Base-by-base conservation (phyloP, 768 basidiomycete species). In the Auriscalpium vulgare region DNA sequence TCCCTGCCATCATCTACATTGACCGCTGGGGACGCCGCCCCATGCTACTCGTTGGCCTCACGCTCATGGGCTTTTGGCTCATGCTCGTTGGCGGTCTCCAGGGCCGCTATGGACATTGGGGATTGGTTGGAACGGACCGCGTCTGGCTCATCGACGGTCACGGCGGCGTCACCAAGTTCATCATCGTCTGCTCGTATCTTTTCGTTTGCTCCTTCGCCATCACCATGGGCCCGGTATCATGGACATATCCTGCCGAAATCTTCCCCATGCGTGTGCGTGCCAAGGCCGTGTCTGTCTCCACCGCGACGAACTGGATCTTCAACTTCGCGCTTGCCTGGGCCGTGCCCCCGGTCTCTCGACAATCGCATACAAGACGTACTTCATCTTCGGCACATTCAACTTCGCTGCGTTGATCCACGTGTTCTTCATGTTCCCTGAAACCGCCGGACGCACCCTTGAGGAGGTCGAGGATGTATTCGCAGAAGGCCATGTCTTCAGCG, bases 1-100 rank as follows among this genome's bases (percentile, higher is more conserved):
- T 79, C 34, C 77, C 77, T 9, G 77, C 77, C 2, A 76, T 80
- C 61, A 59, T 78, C 63, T 88, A 81, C 71, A 86, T 88, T 62
- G 88, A 91, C 67, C 77, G 74, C 68, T 88, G 86, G 85, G 88
- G 88, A 56, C 85, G 88, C 43, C 78, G 87, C 17, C 87, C 88
- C 7, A 84, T 89, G 75, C 73, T 91, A 2, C 72, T 91, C 56
- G 70, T 70, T 51, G 88, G 85, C 37, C 79, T 82, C 3, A 68
- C 81, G 3, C 65, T 81, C 56, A 87, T 90, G 88, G 84, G 84
- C 50, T 82, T 85, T 75, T 90, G 79, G 76, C 78, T 90, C 61
- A 84, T 75, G 74, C 79, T 88, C 4, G 29, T 29, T 29, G 29
- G 29, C 29, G 29, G 29, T 3, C 29, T 29, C 7, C 29, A 29